Conservation (phyloP, 306 rosid genomes). For the Cajanus cajan region DNA sequence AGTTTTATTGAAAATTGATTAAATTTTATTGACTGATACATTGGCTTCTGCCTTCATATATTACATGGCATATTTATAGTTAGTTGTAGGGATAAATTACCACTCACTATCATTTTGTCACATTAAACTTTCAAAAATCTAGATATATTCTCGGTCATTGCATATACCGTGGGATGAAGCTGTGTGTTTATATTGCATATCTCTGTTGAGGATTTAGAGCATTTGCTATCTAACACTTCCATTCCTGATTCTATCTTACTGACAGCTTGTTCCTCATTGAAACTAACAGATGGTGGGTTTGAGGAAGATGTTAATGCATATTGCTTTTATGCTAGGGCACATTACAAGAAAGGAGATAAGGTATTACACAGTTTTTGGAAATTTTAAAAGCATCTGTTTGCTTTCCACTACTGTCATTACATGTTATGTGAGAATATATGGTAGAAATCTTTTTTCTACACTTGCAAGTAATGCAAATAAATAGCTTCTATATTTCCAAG, state of each 20-base stretch:
- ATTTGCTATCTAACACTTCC: conserved; percentile 26
- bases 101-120: not conserved
- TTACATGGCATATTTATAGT: not conserved
- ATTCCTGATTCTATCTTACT: conserved; percentile 12
- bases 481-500: conserved; percentile 24
- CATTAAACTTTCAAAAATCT: conserved; percentile 14
- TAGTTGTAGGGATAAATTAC: not conserved
- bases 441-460: not conserved
- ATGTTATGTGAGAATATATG: not conserved
- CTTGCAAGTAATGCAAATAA: not conserved
- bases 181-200: conserved; percentile 96
- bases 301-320: conserved; percentile 65
- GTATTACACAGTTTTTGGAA: conserved; percentile 40
- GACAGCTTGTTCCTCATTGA: conserved; percentile 45
- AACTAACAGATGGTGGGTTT: conserved; percentile 85
- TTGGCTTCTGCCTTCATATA: not conserved
- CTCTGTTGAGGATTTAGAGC: conserved; percentile 37
- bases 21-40: not conserved
- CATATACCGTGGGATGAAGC: conserved; percentile 95
- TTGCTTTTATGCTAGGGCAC: conserved; percentile 81
- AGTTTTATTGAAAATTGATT: not conserved
- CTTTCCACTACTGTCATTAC: not conserved
- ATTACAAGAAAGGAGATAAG: conserved; percentile 84
- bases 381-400: not conserved
- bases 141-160: conserved; percentile 84